A percentile compares a stretch with the other conserved stretches of the same genome.
phyloP scores from a whole-genome alignment of 2,329 filamentous ascomycete species.

The Zymoseptoria pseudotritici region DNA sequence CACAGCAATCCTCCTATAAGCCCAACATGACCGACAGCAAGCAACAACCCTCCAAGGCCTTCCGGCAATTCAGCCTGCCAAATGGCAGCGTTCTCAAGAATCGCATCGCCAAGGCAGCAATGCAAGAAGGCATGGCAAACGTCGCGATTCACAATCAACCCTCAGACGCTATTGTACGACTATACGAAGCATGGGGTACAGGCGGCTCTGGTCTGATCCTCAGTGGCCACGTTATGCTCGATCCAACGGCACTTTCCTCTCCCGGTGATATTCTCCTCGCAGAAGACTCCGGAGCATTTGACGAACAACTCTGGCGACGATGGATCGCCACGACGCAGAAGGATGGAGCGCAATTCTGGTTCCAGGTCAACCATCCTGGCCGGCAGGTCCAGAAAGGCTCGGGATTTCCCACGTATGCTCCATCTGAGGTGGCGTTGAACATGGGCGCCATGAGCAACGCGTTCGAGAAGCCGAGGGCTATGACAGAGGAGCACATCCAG shows the following conservation, averaged over 20 bases:
- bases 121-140: constrained; percentile 13
- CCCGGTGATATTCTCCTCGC: constrained; percentile 10
- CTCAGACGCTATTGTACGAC: constrained; percentile 3
- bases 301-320: constrained; percentile 2
- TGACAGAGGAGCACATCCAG: constrained; percentile 8
- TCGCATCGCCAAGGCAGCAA: constrained; percentile 14
- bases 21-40: background rate
- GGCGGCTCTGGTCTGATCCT: constrained; percentile 10
- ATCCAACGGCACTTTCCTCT: constrained; percentile 5
- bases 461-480: constrained; percentile 7
- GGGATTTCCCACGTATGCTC: constrained; percentile 7
- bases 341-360: constrained; percentile 6
- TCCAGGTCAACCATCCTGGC: constrained; percentile 15
- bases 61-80: constrained; percentile 6
- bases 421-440: constrained; percentile 5
- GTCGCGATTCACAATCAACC: constrained; percentile 4
- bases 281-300: constrained; percentile 1
- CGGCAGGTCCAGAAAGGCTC: constrained; percentile 8
- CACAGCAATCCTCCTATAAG: background rate
- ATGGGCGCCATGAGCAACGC: constrained; percentile 7
- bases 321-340: constrained; percentile 2
- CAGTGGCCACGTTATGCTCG: constrained; percentile 13
- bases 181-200: constrained; percentile 6
- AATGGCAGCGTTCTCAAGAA: constrained; percentile 12
- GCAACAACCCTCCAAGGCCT: background rate